Base-by-base conservation (phyloP, 2,329 filamentous ascomycete genomes). In the Aspergillus floridensis region DNA sequence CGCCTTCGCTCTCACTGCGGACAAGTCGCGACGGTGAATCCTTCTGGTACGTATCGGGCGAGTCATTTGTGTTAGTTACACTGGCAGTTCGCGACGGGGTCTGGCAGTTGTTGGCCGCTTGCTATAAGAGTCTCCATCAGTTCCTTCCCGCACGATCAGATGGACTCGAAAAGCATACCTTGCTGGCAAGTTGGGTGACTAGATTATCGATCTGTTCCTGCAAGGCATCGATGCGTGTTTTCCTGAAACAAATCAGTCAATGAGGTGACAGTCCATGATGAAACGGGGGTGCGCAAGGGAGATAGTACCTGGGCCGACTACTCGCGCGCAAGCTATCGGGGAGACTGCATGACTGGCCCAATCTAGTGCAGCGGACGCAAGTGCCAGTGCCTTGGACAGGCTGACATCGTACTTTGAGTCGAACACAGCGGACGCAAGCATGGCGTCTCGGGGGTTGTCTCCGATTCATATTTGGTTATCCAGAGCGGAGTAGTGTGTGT, bases 351-450 rank as follows among this genome's bases (percentile, higher is more conserved):
- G 52, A 12, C 31, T 59, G 54, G 49, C 56, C 56, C 19, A 61
- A 51, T 21, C 61, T 57, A n/a, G 29, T 48, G 50, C 61, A 63
- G n/a, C 61, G 59, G 8, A 59, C 49, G 44, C 61, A 63, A 16
- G 38, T 38, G 16, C 53, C 50, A 6, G 50, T 48, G 32, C 24
- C 21, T 24, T 14, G 53, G 2, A 46, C 29, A n/a, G 48, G 47
- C 14, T 53, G 22, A 24, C 61, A 63, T 44, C 54, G 60, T 10
- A 61, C 59, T 50, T 63, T 63, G 10, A 56, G 32, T 4, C 54
- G 41, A n/a, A 61, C 56, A 16, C 61, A 63, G 38, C 61, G 47
- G 12, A 49, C 19, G 19, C 61, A 63, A 2, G 61, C 57, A 29
- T 61, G 57, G 4, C 59, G 53, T 12, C 53, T 49, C n/a, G 53